Evolutionary conservation across 495 filamentous ascomycete species (phyloP), one percentile per base, ranked within the genome.

Genomic region (Hyaloscypha finlandica): DNA sequence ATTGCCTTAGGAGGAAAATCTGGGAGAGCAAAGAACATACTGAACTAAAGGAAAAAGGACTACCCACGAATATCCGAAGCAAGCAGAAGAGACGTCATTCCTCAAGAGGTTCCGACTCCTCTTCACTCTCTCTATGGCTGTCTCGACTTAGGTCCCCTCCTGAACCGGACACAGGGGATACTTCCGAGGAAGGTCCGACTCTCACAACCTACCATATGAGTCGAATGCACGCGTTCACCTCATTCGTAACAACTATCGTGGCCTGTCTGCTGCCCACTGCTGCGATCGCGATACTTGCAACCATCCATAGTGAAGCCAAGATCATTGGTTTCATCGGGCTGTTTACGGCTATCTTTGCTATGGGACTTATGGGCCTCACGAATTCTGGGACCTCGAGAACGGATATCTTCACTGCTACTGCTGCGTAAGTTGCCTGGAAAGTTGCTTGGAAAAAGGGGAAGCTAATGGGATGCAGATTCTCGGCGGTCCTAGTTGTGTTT

Each of bases 331-430:
- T 66, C 45, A 70, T 73, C 53, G 51, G 54, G 6, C 61, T 68
- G 8, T 70, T 73, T 60, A 73, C 71, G 0, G 37, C 35, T 1
- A 20, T 73, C 35, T 73, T 73, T 45, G 60, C 61, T n/a, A 39
- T 70, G 6, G 65, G 60, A 9, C 42, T 73, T 37, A 70, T 73
- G 64, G 11, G 11, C 16, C 58, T 73, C 19, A 68, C 61, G 20
- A 53, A 72, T n/a, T 19, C 37, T 12, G 67, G 54, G 22, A 66
- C 65, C 8, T 70, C 68, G 48, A 56, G 63, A 53, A 60, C 69
- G 25, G 64, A 73, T 16, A 68, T 70, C 59, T 73, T 73, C 59
- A 68, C 62, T 11, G 71, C 68, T 19, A 70, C 71, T 33, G 67
- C 68, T 53, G 70, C 67, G 67, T 72, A 56, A 48, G 61, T 48